Base-by-base conservation (phyloP, 495 filamentous ascomycete genomes). In the Aspergillus egyptiacus region DNA sequence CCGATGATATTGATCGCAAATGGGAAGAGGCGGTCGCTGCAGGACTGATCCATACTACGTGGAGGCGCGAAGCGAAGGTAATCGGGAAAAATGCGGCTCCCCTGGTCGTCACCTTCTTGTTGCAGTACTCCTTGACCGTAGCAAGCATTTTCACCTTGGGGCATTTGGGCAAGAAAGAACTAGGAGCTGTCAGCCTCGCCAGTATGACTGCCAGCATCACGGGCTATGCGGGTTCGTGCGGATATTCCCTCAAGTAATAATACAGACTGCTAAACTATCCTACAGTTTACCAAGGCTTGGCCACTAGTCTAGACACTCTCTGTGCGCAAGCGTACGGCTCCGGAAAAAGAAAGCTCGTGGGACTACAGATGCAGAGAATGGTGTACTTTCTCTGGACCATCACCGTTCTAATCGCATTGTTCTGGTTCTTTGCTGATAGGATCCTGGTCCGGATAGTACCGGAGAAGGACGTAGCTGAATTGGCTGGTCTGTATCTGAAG, bases 21-120 rank as follows among this genome's bases (percentile, higher is more conserved):
- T 95, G 89, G 89, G 84, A 89, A 46, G 82, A 85, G 30, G 86
- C 87, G 2, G 86, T 91, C 9, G 71, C 76, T 0, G 75, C 79
- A 3, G 86, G 87, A 6, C 69, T 75, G 49, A 86, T 94, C 51
- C 80, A 85, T 40, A 95, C 89, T 2, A 89, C 87, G 0, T 94
- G 88, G 86, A 80, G 81, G 56, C 78, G 87, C 49, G 89, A 95
- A 69, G 76, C 82, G 1, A 81, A 84, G 62, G 84, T 86, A 0
- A 69, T 91, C 27, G 58, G 64, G 4, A 70, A 69, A 56, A 85
- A 84, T 58, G 81, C 80, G n/a, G 65, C 71, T 14, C 82, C 84
- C 0, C 67, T 88, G 17, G 81, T 88, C 42, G 60, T 84, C 28
- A 88, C 85, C 5, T 89, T 87, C 56, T 48, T 89, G 23, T 76